Evolutionary conservation across 1,284 basidiomycete species (phyloP), one percentile per base, ranked within the genome.

Genomic region (Bondarzewia mesenterica): DNA sequence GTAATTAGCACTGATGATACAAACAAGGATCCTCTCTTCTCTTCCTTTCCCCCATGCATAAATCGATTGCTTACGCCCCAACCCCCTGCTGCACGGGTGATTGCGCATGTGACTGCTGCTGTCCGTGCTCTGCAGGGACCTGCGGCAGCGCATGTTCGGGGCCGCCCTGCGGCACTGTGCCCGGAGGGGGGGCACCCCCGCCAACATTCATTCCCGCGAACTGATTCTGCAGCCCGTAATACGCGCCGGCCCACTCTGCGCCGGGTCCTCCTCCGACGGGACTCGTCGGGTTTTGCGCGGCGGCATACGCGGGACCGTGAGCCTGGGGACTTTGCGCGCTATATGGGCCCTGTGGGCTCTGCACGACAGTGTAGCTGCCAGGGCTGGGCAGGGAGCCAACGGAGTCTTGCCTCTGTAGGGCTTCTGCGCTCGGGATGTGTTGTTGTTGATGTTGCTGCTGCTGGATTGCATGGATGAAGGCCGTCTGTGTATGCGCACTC

Each of bases 131-230:
- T 58, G 57, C n/a, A n/a, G n/a, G n/a, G n/a, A n/a, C n/a, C n/a
- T n/a, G n/a, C n/a, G n/a, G n/a, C n/a, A n/a, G n/a, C n/a, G n/a
- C n/a, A n/a, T n/a, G n/a, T n/a, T n/a, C n/a, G n/a, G n/a, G n/a
- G n/a, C n/a, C n/a, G n/a, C n/a, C n/a, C n/a, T n/a, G n/a, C n/a
- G n/a, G n/a, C 49, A 47, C 42, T 52, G 44, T 16, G 22, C 45
- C 20, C 7, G 54, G n/a, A n/a, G n/a, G n/a, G n/a, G n/a, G n/a
- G n/a, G n/a, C n/a, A n/a, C n/a, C n/a, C 8, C 57, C 63, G 32
- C 55, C 56, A 23, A 67, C 59, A n/a, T 56, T 58, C 60, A 67
- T 54, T n/a, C 56, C 58, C 27, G 61, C 57, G 45, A 67, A 61
- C 55, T 67, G 65, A 26, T 54, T 58, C 41, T 54, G 50, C 45